Conservation (phyloP, 306 rosid genomes). For the Vicia faba region DNA sequence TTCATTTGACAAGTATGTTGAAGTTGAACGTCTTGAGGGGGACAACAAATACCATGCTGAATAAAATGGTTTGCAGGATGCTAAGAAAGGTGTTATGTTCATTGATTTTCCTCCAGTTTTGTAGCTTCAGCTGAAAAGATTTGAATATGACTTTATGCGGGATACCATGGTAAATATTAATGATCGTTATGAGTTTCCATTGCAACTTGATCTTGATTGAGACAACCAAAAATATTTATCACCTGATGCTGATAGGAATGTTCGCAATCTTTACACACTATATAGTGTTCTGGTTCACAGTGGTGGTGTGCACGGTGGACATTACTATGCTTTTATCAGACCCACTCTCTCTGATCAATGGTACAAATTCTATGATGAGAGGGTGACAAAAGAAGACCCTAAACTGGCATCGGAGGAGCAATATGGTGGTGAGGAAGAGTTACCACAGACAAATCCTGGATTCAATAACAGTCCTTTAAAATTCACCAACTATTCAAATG, state of each 20-base stretch:
- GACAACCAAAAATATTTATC: slow-evolving; percentile 90
- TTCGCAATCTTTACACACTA: slow-evolving; percentile 93
- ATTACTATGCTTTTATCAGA: slow-evolving; percentile 95
- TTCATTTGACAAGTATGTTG: slow-evolving; percentile 98
- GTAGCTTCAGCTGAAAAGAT: slow-evolving; percentile 96
- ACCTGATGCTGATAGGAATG: slow-evolving; percentile 91
- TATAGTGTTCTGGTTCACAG: slow-evolving; percentile 99
- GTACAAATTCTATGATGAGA: slow-evolving; percentile 96
- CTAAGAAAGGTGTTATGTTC: slow-evolving; percentile 93
- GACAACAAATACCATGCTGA: slow-evolving; percentile 98
- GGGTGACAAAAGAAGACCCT: slow-evolving; percentile 93
- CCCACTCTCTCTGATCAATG: slow-evolving; percentile 95
- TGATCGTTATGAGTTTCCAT: slow-evolving; percentile 96
- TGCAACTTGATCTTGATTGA: slow-evolving; percentile 95
- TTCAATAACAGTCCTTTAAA: slow-evolving; percentile 95
- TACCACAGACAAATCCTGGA: slow-evolving; percentile 98
- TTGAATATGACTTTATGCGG: slow-evolving; percentile 95
- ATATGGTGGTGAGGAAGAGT: slow-evolving; percentile 99
- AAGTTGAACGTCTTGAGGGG: slow-evolving; percentile 97
- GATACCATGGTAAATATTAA: slow-evolving; percentile 99
- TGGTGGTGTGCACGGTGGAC: slow-evolving; percentile 99
- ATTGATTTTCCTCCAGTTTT: slow-evolving; percentile 98
- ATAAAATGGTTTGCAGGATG: slow-evolving; percentile 97
- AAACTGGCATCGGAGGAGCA: slow-evolving; percentile 98
- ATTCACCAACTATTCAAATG: slow-evolving; percentile 95